phyloP scores from a whole-genome alignment of 345 rosid species.

The Erysimum cheiranthoides region DNA sequence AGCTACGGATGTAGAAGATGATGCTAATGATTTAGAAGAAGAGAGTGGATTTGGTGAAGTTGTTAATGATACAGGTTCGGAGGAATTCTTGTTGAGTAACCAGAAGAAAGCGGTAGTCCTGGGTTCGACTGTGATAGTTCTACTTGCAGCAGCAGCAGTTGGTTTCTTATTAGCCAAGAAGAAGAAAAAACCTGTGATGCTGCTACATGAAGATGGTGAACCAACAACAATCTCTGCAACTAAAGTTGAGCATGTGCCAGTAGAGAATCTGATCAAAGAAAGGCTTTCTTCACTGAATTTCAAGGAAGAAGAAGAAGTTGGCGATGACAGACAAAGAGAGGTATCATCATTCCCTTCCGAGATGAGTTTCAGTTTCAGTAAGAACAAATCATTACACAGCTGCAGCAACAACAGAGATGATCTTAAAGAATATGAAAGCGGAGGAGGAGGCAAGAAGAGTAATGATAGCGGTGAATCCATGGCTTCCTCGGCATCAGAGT shows the following conservation, averaged over 20 bases:
- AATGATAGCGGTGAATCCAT: constrained; percentile 60
- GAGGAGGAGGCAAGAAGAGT: constrained; percentile 47
- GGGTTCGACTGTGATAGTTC: constrained; percentile 47
- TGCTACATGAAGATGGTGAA: constrained; percentile 28
- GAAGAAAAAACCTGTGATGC: constrained; percentile 38
- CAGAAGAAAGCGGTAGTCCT: constrained; percentile 38
- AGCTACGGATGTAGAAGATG: constrained; percentile 8
- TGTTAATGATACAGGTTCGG: constrained; percentile 2
- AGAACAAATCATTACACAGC: constrained; percentile 48
- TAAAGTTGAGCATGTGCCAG: constrained; percentile 33
- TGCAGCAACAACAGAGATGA: constrained; percentile 32
- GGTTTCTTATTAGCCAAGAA: constrained; percentile 52
- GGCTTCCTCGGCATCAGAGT: constrained; percentile 78
- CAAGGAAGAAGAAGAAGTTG: constrained; percentile 49
- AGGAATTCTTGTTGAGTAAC: constrained; percentile 3
- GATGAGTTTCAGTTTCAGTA: constrained; percentile 61
- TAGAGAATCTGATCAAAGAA: constrained; percentile 39
- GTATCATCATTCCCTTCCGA: constrained; percentile 34
- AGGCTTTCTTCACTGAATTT: constrained; percentile 47
- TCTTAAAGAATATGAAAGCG: constrained; percentile 49
- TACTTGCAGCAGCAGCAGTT: constrained; percentile 45
- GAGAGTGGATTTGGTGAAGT: constrained; percentile 38
- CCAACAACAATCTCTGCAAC: constrained; percentile 26
- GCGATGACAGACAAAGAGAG: constrained; percentile 39
- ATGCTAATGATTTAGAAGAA: constrained; percentile 37